Evolutionary conservation across 2,329 filamentous ascomycete genomes (phyloP).

Genomic region (Grosmannia penicillata): DNA sequence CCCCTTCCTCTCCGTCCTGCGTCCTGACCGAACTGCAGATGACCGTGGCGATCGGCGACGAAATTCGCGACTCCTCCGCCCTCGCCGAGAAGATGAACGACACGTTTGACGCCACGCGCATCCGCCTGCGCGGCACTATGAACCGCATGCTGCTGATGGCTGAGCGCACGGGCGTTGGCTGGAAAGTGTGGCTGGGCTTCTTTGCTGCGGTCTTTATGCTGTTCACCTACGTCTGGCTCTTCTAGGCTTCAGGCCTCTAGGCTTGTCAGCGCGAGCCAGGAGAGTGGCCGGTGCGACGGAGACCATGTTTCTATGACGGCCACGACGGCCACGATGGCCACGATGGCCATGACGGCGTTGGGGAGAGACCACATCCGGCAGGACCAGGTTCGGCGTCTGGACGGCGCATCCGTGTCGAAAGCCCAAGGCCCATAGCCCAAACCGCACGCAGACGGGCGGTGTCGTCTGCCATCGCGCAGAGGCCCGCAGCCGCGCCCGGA

Average conservation of each 20-base stretch:
- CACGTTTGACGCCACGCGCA: slow-evolving; percentile 70
- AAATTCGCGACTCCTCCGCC: slow-evolving; percentile 80
- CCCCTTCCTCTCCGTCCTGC: background rate
- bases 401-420: too few species aligned
- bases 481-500: too few species aligned
- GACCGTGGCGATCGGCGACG: slow-evolving; percentile 83
- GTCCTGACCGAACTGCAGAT: slow-evolving; percentile 39
- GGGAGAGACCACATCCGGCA: too few species aligned
- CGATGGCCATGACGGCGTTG: too few species aligned
- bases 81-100: slow-evolving; percentile 95
- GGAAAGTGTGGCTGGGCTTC: slow-evolving; percentile 87
- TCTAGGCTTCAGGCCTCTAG: slow-evolving; percentile 33
- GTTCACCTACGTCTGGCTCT: slow-evolving; percentile 90
- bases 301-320: too few species aligned
- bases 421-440: too few species aligned
- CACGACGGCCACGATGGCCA: too few species aligned
- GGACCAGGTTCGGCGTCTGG: too few species aligned
- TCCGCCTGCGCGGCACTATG: slow-evolving; percentile 82
- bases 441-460: too few species aligned
- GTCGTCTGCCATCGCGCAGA: too few species aligned
- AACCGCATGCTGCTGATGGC: slow-evolving; percentile 95
- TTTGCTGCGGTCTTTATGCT: slow-evolving; percentile 69
- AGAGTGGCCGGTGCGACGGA: too few species aligned
- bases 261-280: too few species aligned
- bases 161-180: slow-evolving; percentile 81